Conservation (phyloP, 345 rosid genomes). For the Citrus mangshanensis region DNA sequence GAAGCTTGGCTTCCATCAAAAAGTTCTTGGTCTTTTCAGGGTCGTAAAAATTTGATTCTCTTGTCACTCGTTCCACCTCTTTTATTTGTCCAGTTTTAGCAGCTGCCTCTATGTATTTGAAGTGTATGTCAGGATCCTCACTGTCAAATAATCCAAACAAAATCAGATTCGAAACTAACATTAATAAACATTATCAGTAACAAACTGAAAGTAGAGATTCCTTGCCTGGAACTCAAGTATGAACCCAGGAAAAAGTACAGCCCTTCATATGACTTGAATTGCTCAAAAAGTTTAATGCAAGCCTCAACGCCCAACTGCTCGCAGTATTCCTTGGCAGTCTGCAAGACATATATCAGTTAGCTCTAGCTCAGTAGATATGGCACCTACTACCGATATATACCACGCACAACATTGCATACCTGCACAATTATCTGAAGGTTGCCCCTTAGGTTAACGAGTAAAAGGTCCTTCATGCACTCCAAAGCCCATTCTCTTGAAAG, state of each 20-base stretch:
- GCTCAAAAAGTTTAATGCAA: conserved; percentile 95
- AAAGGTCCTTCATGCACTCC: conserved; percentile 99
- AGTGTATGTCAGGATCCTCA: conserved; percentile 98
- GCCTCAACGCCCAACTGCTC: conserved; percentile 96
- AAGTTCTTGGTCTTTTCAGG: conserved; percentile 97
- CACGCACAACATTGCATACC: conserved; percentile 36
- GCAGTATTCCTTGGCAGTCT: conserved; percentile 97
- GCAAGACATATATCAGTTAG: conserved; percentile 29
- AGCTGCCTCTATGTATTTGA: conserved; percentile 98
- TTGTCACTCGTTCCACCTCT: conserved; percentile 99
- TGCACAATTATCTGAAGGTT: conserved; percentile 99
- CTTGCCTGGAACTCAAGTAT: conserved; percentile 89
- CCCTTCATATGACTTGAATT: conserved; percentile 97
- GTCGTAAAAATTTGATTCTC: conserved; percentile 95
- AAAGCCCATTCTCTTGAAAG: conserved; percentile 98
- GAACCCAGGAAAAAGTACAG: conserved; percentile 97
- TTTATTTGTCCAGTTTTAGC: conserved; percentile 95
- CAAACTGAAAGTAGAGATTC: conserved; percentile 14
- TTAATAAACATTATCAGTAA: conserved; percentile 12
- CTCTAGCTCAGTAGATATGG: not conserved
- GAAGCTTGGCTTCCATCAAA: conserved; percentile 98
- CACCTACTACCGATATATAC: conserved; percentile 8
- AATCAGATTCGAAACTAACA: conserved; percentile 12
- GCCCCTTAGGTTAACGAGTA: conserved; percentile 86
- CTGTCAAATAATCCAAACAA: conserved; percentile 35